These are phyloP conservation scores for Deuterostichococcus epilithicus DNA, from an alignment of 139 green algal species.

Conservation along the genomic window DNA sequence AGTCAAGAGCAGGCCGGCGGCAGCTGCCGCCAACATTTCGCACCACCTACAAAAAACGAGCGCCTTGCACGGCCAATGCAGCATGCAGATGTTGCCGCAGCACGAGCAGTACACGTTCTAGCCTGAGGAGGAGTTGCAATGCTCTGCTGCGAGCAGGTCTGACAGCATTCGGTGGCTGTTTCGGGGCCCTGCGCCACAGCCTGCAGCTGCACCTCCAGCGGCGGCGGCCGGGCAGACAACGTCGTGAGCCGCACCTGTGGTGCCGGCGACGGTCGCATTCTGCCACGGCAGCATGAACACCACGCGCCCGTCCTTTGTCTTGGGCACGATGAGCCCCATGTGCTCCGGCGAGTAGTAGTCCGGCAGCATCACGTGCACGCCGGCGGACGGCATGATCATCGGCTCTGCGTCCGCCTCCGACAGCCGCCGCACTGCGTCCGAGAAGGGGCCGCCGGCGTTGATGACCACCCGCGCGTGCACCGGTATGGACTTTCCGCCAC, in stretches of 20 bases:
- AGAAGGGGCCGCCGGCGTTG: conserved; percentile 89
- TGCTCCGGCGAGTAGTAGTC: conserved; percentile 81
- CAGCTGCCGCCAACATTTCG: too few relatives aligned
- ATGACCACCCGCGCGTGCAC: conserved; percentile 51
- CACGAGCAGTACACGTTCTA: too few relatives aligned
- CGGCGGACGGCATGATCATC: conserved; percentile 78
- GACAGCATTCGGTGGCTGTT: too few relatives aligned
- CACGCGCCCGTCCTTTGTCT: conserved; percentile 96
- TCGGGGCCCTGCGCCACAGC: too few relatives aligned
- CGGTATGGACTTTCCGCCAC: conserved; percentile 7
- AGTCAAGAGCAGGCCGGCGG: too few relatives aligned
- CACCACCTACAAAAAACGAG: too few relatives aligned
- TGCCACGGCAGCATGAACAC: conserved; percentile 96
- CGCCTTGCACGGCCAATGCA: too few relatives aligned
- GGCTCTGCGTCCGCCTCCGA: conserved; percentile 31
- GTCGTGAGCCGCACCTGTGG: conserved; percentile 63
- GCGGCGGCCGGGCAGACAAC: not conserved
- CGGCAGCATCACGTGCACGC: conserved; percentile 93
- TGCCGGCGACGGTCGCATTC: conserved; percentile 86
- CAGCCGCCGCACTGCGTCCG: conserved; percentile 64
- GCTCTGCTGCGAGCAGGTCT: too few relatives aligned
- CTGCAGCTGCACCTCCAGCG: too few relatives aligned
- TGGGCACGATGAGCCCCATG: conserved; percentile 94
- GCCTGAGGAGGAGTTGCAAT: too few relatives aligned
- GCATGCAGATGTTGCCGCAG: too few relatives aligned